Percentiles rank a stretch among this genome's conserved stretches.
Conservation (phyloP, 1,284 basidiomycete species). For the Veloboletus limbatus region DNA sequence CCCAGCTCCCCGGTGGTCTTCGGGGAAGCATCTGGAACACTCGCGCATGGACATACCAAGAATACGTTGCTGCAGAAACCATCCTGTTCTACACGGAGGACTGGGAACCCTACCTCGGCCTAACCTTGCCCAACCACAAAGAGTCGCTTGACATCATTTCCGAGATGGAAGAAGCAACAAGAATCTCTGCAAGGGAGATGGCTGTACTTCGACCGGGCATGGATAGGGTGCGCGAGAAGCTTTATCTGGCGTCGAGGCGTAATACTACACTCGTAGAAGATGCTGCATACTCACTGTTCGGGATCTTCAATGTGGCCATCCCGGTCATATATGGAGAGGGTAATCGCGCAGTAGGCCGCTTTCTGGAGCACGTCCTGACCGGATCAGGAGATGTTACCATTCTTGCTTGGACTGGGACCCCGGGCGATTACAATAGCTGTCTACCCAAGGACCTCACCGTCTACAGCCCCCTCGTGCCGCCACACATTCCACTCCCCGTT, state of each 20-base stretch:
- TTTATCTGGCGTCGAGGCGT: conserved; percentile 3
- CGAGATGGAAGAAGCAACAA: conserved; percentile 1
- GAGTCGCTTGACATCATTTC: not conserved
- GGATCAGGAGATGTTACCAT: conserved; percentile 1
- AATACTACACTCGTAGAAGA: not conserved
- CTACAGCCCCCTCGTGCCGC: not conserved
- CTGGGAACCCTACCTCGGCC: conserved; percentile 1
- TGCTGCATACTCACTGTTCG: conserved; percentile 1
- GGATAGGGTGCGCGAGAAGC: conserved; percentile 6
- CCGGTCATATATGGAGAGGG: conserved; percentile 3
- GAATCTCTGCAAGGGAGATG: not conserved
- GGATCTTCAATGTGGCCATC: conserved; percentile 1
- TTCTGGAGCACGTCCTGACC: conserved; percentile 3
- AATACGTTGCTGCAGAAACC: not conserved
- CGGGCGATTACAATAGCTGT: conserved; percentile 4
- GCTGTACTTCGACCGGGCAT: conserved; percentile 1
- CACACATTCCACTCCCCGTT: not conserved
- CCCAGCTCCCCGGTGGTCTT: not conserved
- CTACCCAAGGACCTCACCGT: conserved; percentile 4
- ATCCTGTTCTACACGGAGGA: not conserved
- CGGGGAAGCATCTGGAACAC: conserved; percentile 5
- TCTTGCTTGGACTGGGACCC: not conserved
- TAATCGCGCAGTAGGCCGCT: not conserved
- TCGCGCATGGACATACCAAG: too few relatives aligned
- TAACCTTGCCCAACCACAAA: not conserved